Percentiles rank a stretch among this genome's conserved stretches.
Conservation (phyloP, 2,329 filamentous ascomycete genomes). For the Graphilbum sp. region DNA sequence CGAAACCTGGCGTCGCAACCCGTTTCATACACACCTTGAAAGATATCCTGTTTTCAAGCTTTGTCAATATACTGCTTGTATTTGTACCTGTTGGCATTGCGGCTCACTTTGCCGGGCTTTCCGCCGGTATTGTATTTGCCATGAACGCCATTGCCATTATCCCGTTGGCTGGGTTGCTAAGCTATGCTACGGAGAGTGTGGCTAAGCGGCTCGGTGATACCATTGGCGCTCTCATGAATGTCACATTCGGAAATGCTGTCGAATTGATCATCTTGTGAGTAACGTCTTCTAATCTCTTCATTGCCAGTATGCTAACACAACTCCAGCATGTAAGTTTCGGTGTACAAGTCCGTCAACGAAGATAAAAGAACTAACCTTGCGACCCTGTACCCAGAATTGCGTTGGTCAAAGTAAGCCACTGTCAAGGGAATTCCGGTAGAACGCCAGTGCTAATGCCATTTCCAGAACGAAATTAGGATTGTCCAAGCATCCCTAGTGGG, state of each 20-base stretch:
- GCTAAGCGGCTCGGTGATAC: constrained; percentile 69
- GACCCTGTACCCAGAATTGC: constrained; percentile 6
- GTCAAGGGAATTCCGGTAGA: too few species aligned
- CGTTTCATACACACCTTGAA: constrained; percentile 27
- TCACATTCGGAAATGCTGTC: constrained; percentile 82
- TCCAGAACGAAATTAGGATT: constrained; percentile 49
- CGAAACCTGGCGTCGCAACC: constrained; percentile 8
- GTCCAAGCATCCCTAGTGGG: constrained; percentile 63
- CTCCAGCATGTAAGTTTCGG: constrained; percentile 7
- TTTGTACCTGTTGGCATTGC: constrained; percentile 57
- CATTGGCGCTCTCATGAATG: constrained; percentile 75
- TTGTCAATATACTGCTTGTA: constrained; percentile 48
- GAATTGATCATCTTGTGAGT: constrained; percentile 63
- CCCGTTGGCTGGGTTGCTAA: constrained; percentile 67
- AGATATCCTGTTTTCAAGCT: constrained; percentile 42
- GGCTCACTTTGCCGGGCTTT: constrained; percentile 23
- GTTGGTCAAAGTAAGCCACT: constrained; percentile 9
- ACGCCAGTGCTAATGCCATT: background rate
- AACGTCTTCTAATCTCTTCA: too few species aligned
- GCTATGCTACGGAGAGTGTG: constrained; percentile 78
- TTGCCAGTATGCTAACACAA: background rate
- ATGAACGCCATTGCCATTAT: constrained; percentile 60
- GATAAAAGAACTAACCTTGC: background rate
- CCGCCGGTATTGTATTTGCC: constrained; percentile 34
- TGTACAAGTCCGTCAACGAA: background rate